phyloP scores from a whole-genome alignment of 1,284 basidiomycete genomes.

The Ceratobasidium sp. region DNA sequence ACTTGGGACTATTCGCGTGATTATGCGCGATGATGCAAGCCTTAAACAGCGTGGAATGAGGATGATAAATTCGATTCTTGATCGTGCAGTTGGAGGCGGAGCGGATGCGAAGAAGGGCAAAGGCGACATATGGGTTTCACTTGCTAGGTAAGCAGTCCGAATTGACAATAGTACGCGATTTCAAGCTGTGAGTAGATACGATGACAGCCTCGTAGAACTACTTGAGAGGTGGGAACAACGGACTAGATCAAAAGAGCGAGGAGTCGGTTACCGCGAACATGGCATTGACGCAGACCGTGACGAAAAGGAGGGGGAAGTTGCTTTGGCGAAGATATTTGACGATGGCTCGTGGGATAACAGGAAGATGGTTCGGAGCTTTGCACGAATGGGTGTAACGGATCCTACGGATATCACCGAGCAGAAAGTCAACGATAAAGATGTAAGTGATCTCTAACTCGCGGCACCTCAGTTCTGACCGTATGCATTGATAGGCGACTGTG shows the following conservation, averaged over 20 bases:
- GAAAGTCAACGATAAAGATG: slow-evolving; percentile 48
- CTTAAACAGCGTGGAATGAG: slow-evolving; percentile 61
- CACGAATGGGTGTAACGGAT: slow-evolving; percentile 67
- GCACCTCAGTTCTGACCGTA: neutral
- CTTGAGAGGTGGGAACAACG: slow-evolving; percentile 73
- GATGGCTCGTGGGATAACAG: slow-evolving; percentile 74
- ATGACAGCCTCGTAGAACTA: slow-evolving; percentile 73
- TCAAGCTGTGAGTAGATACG: slow-evolving; percentile 61
- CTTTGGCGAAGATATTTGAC: slow-evolving; percentile 63
- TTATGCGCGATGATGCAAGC: slow-evolving; percentile 43
- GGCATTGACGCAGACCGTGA: slow-evolving; percentile 60
- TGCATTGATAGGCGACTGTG: slow-evolving; percentile 1
- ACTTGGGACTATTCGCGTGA: slow-evolving; percentile 64
- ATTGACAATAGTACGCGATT: neutral
- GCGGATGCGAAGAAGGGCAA: slow-evolving; percentile 52
- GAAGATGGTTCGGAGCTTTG: slow-evolving; percentile 85
- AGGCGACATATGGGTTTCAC: slow-evolving; percentile 76
- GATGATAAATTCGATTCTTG: slow-evolving; percentile 16
- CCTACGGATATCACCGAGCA: slow-evolving; percentile 53
- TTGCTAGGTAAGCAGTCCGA: slow-evolving; percentile 66
- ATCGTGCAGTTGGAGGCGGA: slow-evolving; percentile 46
- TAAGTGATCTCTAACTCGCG: slow-evolving; percentile 56
- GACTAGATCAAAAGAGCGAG: slow-evolving; percentile 62
- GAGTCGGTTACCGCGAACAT: slow-evolving; percentile 60
- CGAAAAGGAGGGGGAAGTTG: slow-evolving; percentile 56